Evolutionary conservation across 768 basidiomycete species (phyloP), one percentile per base, ranked within the genome.

Genomic region (Crucibulum laeve): DNA sequence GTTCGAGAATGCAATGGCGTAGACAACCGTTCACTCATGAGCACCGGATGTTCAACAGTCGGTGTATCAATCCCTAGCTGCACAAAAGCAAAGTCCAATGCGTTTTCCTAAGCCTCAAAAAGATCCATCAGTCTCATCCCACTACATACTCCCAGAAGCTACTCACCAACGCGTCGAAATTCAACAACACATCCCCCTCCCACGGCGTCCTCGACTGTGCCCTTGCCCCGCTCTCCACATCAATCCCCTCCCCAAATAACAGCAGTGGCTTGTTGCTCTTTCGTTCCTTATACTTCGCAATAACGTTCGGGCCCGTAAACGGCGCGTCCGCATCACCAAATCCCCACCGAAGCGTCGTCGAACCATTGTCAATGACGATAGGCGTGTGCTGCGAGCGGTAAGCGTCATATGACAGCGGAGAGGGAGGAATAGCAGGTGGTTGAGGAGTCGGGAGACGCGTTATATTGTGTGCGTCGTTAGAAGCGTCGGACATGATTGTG

Each of bases 161-260:
- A 73, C 89, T 66, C 66, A 97, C 95, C 75, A 98, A 69, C 19
- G 91, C 84, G 64, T 98, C 96, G 53, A 87, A 89, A 63, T 92
- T 93, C 53, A 91, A 73, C 37, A 97, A 61, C 17, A 96, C 81
- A 57, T 98, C 96, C 5, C 91, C 93, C 59, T 99, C 96, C 85
- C 89, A 98, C 42, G 95, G 84, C 0, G 80, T 82, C 54, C 80
- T 83, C 5, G 82, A 74, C 58, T 89, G 88, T 1, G 80, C 77
- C 53, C 85, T 78, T 45, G 90, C 85, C 8, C 83, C 87, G 30
- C 85, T 86, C 60, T 99, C 96, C 10, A 81, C 71, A 34, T 96
- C 94, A 23, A 91, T 80, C 8, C 82, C 91, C 24, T 87, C 81
- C 0, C 96, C 96, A 45, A 95, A 95, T 10, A 98, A 71, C 23